Evolutionary conservation across 2,329 filamentous ascomycete species (phyloP).

Genomic region (Arachnomyces sp.): DNA sequence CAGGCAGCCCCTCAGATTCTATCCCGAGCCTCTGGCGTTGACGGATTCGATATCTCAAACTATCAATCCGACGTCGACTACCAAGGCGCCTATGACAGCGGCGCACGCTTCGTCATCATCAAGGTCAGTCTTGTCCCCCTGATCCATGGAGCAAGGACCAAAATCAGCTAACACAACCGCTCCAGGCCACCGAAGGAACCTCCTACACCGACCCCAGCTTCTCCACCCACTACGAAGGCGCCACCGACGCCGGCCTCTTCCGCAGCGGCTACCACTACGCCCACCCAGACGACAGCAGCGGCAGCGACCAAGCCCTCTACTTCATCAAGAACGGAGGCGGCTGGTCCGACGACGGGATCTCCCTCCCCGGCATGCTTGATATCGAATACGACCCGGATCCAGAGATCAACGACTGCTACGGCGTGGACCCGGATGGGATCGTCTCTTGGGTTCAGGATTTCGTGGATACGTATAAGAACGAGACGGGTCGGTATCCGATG

Average conservation of each 20-base stretch:
- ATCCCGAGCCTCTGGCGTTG: constrained; percentile 17
- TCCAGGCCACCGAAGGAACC: constrained; percentile 48
- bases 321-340: constrained; percentile 49
- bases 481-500: constrained; percentile 44
- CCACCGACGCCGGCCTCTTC: constrained; percentile 50
- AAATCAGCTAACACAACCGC: constrained; percentile 13
- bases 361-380: constrained; percentile 52
- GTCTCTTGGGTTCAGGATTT: constrained; percentile 49
- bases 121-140: constrained; percentile 24
- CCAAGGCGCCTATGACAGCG: constrained; percentile 28
- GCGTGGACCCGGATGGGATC: constrained; percentile 39
- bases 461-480: constrained; percentile 42
- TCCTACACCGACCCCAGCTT: constrained; percentile 44
- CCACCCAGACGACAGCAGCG: constrained; percentile 38
- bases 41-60: constrained; percentile 39
- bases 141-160: constrained; percentile 14
- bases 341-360: constrained; percentile 48
- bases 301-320: constrained; percentile 44
- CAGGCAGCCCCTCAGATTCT: constrained; percentile 14
- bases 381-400: constrained; percentile 38
- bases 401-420: constrained; percentile 38
- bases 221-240: constrained; percentile 49
- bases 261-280: constrained; percentile 53
- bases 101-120: constrained; percentile 41
- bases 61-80: constrained; percentile 36